Base-by-base conservation (phyloP, 345 rosid genomes). In the Hypericum androsaemum region DNA sequence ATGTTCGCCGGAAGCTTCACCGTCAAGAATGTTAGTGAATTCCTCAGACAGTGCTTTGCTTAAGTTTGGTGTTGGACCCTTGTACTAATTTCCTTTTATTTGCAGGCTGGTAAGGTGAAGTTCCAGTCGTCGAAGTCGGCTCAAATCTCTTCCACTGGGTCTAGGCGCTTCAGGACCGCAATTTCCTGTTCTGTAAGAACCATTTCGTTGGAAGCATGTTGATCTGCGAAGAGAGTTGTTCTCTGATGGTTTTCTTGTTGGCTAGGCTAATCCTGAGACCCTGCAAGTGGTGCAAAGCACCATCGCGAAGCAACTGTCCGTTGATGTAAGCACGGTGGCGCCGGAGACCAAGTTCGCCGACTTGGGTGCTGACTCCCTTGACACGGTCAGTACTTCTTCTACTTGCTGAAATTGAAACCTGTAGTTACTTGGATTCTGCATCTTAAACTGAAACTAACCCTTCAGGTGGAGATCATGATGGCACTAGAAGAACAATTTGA, bases 301-400 rank as follows among this genome's bases (percentile, higher is more conserved):
- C 60, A 79, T 79, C 28, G 77, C 89, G 1, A 79, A 79, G 73
- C 85, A 82, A 63, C 66, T 79, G 64, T 79, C 85, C 0, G 58
- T 79, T 11, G 85, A 82, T 8, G 72, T 52, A 16, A 65, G 68
- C 75, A 35, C 72, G 0, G 79, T 81, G 40, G 37, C 82, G 12
- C 82, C 80, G 12, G 71, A 70, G 15, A 76, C 82, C 74, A 81
- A 76, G 72, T 81, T 81, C 43, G 71, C 74, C 11, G 88, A 81
- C 62, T 46, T 81, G 77, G 88, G 88, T 56, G 84, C 84, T 43
- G 88, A 81, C 67, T 81, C 88, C 15, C 84, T 81, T 11, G 82
- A 81, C 74, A 78, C 75, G 53, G 84, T 78, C 65, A 39, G 17
- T 11, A 15, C 12, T 60, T 32, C 41, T 12, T 7, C 17, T 8